Evolutionary conservation across 176 grass and related monocot genomes (phyloP).

Genomic region (sorghum (Sorghum bicolor)): Sorghum_bicolor_NCBIv3 NC_012873.2:12096501-12097000

Average conservation of each 20-base stretch:
- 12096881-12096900: no score
- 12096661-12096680: background rate
- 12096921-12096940: conserved; percentile 13
- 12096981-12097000: background rate
- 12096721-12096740: background rate
- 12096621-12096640: background rate
- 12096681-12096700: no score
- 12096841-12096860: rapidly evolving
- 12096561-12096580: no score
- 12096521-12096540: no score
- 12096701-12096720: conserved; percentile 2
- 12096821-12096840: background rate
- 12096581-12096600: no score
- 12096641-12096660: background rate
- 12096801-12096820: rapidly evolving
- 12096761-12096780: background rate
- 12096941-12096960: background rate
- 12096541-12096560: no score
- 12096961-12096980: background rate
- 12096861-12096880: background rate
- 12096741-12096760: background rate
- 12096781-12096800: background rate
- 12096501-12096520: no score
- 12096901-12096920: background rate
- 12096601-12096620: no score